These are phyloP conservation scores for Candida ulmi DNA, from an alignment of 805 yeast species.

Conservation along the genomic window DNA sequence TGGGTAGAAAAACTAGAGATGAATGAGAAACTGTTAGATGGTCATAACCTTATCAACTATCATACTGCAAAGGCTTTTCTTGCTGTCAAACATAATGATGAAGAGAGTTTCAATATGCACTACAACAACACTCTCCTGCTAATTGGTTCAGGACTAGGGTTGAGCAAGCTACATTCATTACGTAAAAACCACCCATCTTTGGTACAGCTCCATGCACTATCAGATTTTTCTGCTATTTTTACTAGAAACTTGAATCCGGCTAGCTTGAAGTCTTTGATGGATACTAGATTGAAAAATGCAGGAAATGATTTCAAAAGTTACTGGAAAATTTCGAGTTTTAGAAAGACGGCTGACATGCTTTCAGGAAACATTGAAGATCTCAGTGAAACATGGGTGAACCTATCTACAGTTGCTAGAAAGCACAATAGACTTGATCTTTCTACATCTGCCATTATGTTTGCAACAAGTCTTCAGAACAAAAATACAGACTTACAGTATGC, in stretches of 20 bases:
- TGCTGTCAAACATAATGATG: slow-evolving; percentile 32
- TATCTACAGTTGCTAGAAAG: slow-evolving; percentile 62
- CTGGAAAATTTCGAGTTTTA: slow-evolving; percentile 53
- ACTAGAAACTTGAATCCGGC: slow-evolving; percentile 1
- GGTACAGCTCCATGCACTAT: slow-evolving; percentile 53
- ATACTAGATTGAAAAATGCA: slow-evolving; percentile 22
- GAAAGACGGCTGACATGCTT: slow-evolving; percentile 41
- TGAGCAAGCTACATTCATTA: slow-evolving; percentile 44
- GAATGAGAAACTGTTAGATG: slow-evolving; percentile 39
- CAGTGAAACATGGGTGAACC: slow-evolving; percentile 49
- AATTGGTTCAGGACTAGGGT: slow-evolving; percentile 55
- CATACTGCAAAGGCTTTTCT: slow-evolving; percentile 61
- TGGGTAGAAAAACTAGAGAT: slow-evolving; percentile 57
- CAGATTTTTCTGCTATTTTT: slow-evolving; percentile 41
- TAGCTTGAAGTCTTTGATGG: slow-evolving; percentile 11
- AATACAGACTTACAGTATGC: slow-evolving; percentile 72
- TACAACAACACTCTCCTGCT: slow-evolving; percentile 47
- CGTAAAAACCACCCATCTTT: slow-evolving; percentile 42
- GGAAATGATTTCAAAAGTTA: slow-evolving; percentile 56
- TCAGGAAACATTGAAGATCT: slow-evolving; percentile 26
- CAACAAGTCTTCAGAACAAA: slow-evolving; percentile 29
- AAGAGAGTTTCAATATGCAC: slow-evolving; percentile 29
- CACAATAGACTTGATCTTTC: slow-evolving; percentile 70
- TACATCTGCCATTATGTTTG: slow-evolving; percentile 58
- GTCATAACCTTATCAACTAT: slow-evolving; percentile 49